These are phyloP conservation scores for Rosa hybrid DNA, from an alignment of 331 rosid genomes.

Conservation along the genomic window DNA sequence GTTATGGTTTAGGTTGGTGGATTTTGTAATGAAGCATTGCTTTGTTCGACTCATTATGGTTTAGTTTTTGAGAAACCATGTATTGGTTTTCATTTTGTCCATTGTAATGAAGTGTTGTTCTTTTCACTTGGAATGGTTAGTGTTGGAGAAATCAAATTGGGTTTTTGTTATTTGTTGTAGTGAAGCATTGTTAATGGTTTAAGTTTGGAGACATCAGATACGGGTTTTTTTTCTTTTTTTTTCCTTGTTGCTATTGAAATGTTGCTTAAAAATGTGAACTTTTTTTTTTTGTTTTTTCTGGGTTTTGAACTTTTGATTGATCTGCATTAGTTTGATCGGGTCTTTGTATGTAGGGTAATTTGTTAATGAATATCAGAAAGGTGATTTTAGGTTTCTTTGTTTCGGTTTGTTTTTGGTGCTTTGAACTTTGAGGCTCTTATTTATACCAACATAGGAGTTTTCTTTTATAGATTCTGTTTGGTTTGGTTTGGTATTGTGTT, in stretches of 20 bases:
- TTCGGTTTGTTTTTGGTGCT: background rate
- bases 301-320: background rate
- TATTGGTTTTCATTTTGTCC: background rate
- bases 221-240: too few species aligned
- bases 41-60: background rate
- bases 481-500: constrained; percentile 5
- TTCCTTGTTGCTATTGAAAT: background rate
- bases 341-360: background rate
- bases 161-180: background rate
- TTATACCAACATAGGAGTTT: background rate
- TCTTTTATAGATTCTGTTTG: background rate
- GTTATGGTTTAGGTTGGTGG: background rate
- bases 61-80: background rate
- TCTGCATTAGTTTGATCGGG: background rate
- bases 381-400: background rate
- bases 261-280: background rate
- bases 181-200: background rate
- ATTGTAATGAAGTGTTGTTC: background rate
- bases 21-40: background rate
- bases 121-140: background rate
- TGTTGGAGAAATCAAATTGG: background rate
- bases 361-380: background rate
- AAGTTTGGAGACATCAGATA: background rate
- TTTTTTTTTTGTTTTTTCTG: background rate
- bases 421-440: background rate